phyloP scores from a whole-genome alignment of 2,329 filamentous ascomycete genomes.

The Aspergillus sp. region DNA sequence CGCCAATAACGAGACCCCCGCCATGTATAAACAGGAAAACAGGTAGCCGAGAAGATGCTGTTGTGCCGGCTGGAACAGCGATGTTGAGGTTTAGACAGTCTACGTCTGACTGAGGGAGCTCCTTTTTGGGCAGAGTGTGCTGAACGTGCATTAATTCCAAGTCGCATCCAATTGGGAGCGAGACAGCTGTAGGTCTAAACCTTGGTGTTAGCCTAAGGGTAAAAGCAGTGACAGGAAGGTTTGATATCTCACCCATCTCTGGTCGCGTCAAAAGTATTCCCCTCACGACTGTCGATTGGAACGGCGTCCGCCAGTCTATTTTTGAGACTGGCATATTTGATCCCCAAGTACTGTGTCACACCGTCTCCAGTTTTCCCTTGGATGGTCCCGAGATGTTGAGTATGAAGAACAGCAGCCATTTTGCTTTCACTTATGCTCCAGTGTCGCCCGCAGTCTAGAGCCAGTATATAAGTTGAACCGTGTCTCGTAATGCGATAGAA shows the following conservation, averaged over 20 bases:
- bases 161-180: slow-evolving; percentile 42
- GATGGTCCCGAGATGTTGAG: slow-evolving; percentile 29
- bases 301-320: slow-evolving; percentile 36
- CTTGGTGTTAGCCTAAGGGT: too few species aligned
- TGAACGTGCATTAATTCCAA: slow-evolving; percentile 52
- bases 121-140: slow-evolving; percentile 44
- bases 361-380: slow-evolving; percentile 26
- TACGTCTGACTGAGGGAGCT: slow-evolving; percentile 43
- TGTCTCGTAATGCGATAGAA: too few species aligned
- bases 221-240: too few species aligned
- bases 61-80: slow-evolving; percentile 40
- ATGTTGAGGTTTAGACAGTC: slow-evolving; percentile 56
- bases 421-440: not conserved
- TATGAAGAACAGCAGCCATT: slow-evolving; percentile 21
- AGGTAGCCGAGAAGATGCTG: slow-evolving; percentile 40
- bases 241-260: slow-evolving; percentile 32
- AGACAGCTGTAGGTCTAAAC: slow-evolving; percentile 40
- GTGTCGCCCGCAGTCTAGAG: too few species aligned
- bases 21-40: slow-evolving; percentile 57
- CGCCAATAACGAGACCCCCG: slow-evolving; percentile 51
- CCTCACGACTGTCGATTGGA: slow-evolving; percentile 25
- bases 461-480: too few species aligned
- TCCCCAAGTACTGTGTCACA: slow-evolving; percentile 35
- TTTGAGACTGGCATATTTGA: slow-evolving; percentile 39
- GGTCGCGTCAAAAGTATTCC: slow-evolving; percentile 31